phyloP scores from a whole-genome alignment of 768 basidiomycete species.

The Lactarius deliciosus region DNA sequence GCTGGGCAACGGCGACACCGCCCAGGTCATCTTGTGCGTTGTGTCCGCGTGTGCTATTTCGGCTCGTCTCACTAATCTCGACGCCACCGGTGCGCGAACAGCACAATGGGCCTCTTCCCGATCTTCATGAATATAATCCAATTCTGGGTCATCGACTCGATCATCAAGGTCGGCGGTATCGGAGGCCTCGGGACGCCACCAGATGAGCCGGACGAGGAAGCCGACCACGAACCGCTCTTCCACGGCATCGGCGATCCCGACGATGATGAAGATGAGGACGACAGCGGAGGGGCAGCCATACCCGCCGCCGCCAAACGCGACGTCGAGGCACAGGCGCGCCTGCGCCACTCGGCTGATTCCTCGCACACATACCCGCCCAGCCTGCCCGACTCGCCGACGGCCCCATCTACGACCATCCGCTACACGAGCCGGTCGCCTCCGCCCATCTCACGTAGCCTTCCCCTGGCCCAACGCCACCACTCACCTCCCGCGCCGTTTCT shows the following conservation, averaged over 20 bases:
- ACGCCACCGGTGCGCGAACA: constrained; percentile 38
- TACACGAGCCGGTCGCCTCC: constrained; percentile 33
- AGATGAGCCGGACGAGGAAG: constrained; percentile 40
- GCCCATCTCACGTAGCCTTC: constrained; percentile 11
- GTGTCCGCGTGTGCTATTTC: neutral
- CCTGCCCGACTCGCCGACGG: constrained; percentile 43
- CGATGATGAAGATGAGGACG: constrained; percentile 30
- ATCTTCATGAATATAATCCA: constrained; percentile 87
- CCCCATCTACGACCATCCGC: constrained; percentile 39
- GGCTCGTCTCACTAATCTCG: neutral
- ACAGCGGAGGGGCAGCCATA: neutral
- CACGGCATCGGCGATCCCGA: constrained; percentile 47
- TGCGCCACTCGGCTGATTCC: constrained; percentile 38
- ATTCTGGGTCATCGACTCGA: constrained; percentile 94
- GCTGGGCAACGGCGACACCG: constrained; percentile 60
- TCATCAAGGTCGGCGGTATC: constrained; percentile 70
- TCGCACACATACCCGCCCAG: constrained; percentile 65
- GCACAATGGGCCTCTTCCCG: constrained; percentile 90
- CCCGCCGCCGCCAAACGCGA: constrained; percentile 34
- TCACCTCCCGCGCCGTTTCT: constrained; percentile 33
- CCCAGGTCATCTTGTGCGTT: constrained; percentile 81
- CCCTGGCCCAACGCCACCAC: constrained; percentile 12
- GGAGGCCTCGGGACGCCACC: constrained; percentile 42
- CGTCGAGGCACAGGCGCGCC: constrained; percentile 45
- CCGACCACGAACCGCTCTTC: constrained; percentile 62